These are phyloP conservation scores for Helotiales sp. DNA, from an alignment of 2,329 filamentous ascomycete genomes.

Conservation along the genomic window DNA sequence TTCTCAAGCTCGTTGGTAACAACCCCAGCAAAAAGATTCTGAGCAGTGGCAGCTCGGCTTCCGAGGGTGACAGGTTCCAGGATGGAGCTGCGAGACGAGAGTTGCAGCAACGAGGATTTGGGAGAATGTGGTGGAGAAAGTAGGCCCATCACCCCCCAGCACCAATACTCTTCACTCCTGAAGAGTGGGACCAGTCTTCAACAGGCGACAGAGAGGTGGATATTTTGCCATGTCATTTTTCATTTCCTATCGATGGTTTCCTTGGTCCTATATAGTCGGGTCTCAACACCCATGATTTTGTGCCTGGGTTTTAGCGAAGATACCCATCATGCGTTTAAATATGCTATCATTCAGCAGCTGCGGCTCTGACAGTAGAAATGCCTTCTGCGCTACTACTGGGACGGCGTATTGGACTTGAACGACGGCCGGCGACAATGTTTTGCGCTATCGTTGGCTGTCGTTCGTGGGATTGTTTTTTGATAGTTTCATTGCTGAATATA, in stretches of 20 bases:
- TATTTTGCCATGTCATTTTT: background rate
- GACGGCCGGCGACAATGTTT: conserved; percentile 49
- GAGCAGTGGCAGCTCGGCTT: conserved; percentile 38
- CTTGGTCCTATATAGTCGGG: background rate
- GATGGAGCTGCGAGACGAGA: conserved; percentile 64
- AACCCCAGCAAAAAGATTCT: conserved; percentile 48
- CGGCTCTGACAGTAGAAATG: conserved; percentile 44
- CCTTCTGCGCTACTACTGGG: conserved; percentile 48
- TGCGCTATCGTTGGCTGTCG: conserved; percentile 48
- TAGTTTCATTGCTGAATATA: background rate
- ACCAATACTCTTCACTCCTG: background rate
- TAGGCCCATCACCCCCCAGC: conserved; percentile 9
- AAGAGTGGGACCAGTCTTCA: conserved; percentile 22
- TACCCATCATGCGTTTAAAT: conserved; percentile 54
- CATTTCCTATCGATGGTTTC: conserved; percentile 10
- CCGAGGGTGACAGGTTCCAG: conserved; percentile 42
- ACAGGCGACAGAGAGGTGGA: conserved; percentile 16
- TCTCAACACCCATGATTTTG: conserved; percentile 1
- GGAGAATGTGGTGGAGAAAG: conserved; percentile 37
- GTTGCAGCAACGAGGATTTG: conserved; percentile 57
- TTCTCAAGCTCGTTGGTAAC: conserved; percentile 61
- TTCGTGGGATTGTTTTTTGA: conserved; percentile 32
- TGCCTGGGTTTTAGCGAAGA: conserved; percentile 43
- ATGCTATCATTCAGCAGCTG: conserved; percentile 47
- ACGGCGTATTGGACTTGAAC: conserved; percentile 47